Evolutionary conservation across 2,329 filamentous ascomycete genomes (phyloP).

Genomic region (Penicillium hordei): DNA sequence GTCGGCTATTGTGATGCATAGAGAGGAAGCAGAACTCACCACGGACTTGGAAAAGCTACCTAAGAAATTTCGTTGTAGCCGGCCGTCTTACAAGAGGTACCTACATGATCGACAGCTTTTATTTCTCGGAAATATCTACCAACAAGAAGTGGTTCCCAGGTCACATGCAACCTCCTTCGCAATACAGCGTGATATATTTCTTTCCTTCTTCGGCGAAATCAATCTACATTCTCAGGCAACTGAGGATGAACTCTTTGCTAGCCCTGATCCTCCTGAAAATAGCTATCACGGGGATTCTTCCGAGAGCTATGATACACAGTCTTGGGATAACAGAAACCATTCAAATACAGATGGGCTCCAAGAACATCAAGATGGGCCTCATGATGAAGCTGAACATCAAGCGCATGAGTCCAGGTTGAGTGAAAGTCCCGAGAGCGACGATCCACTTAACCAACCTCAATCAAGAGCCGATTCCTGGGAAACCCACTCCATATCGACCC

Average conservation of each 20-base stretch:
- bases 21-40: constrained; percentile 5
- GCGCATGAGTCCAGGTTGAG: neutral
- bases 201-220: constrained; percentile 4
- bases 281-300: neutral
- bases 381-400: neutral
- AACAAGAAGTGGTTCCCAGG: neutral
- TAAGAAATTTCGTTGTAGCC: constrained; percentile 2
- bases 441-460: neutral
- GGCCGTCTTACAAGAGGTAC: constrained; percentile 1
- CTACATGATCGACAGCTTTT: constrained; percentile 3
- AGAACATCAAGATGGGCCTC: neutral
- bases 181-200: constrained; percentile 7
- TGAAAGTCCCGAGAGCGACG: neutral
- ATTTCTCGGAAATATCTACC: constrained; percentile 1
- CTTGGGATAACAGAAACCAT: neutral
- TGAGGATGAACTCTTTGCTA: neutral
- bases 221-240: constrained; percentile 1
- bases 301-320: neutral
- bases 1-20: neutral
- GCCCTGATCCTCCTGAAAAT: neutral
- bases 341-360: neutral
- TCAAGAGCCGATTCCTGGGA: neutral
- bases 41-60: constrained; percentile 1
- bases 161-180: neutral
- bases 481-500: neutral